Evolutionary conservation across 2,329 filamentous ascomycete species (phyloP).

Genomic region (Cladosporium halotolerans): DNA sequence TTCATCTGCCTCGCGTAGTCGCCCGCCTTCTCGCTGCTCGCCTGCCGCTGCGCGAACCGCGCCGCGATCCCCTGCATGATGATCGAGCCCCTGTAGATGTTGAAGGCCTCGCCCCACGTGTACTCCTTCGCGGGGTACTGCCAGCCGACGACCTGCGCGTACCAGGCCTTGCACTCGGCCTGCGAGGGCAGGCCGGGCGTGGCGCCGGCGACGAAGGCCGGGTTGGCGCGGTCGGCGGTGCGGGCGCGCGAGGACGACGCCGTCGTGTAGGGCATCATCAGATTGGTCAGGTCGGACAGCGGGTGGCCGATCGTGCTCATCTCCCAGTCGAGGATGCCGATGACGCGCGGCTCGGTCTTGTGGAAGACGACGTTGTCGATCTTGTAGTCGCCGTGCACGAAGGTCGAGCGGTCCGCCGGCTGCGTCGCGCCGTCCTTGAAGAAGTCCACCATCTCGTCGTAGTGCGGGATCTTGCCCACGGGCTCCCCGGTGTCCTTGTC

Average conservation of each 20-base stretch:
- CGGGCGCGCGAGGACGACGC: conserved; percentile 34
- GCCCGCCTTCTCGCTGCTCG: conserved; percentile 75
- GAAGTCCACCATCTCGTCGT: conserved; percentile 71
- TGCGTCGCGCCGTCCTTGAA: conserved; percentile 64
- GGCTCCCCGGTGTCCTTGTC: conserved; percentile 71
- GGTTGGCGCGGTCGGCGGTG: conserved; percentile 35
- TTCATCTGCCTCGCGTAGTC: conserved; percentile 63
- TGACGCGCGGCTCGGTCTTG: conserved; percentile 77
- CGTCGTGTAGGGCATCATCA: conserved; percentile 48
- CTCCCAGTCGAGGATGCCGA: conserved; percentile 96
- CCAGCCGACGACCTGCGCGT: conserved; percentile 63
- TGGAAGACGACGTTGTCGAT: conserved; percentile 65
- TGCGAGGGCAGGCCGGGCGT: conserved; percentile 61
- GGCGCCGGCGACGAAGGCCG: conserved; percentile 54
- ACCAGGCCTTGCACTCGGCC: conserved; percentile 59
- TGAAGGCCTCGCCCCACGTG: conserved; percentile 60
- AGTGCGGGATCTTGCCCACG: conserved; percentile 79
- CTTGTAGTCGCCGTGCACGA: conserved; percentile 96
- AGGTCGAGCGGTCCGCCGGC: conserved; percentile 68
- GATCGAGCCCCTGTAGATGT: conserved; percentile 52
- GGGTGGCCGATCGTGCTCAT: conserved; percentile 98
- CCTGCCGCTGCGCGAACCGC: conserved; percentile 75
- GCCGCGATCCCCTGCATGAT: conserved; percentile 90
- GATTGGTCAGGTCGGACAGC: conserved; percentile 80
- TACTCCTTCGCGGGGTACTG: conserved; percentile 54